Evolutionary conservation across 768 basidiomycete genomes (phyloP), one percentile per base, ranked within the genome.

Genomic region (Phlebiopsis gigantea): DNA sequence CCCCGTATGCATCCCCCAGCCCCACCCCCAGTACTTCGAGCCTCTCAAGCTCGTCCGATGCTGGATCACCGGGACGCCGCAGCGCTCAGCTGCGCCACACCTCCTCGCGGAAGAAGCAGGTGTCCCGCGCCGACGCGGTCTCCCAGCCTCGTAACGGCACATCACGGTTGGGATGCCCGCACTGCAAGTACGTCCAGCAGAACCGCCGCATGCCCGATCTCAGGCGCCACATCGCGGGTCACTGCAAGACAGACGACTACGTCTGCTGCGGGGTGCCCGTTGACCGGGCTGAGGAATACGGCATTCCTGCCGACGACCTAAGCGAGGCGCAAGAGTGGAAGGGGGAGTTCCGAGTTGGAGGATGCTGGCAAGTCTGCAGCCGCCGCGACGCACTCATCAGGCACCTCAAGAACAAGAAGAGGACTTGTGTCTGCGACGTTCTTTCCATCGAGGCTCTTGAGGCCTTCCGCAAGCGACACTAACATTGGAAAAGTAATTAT

Each of bases 181-280:
- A 52, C 57, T 66, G 65, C 59, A 17, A 2, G 15, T 61, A 57
- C 53, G 51, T 46, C 29, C 59, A 58, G 61, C 1, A 2, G 26
- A 57, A 56, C 44, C 46, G 24, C 15, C 65, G 65, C 53, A 44
- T 4, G 44, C 55, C 57, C 19, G 65, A 66, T 56, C 42, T 66
- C 48, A 46, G 41, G 51, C 63, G 65, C n/a, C 65, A 66, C 56
- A 24, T 63, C 42, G 26, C 25, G 41, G 53, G 51, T n/a, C 65
- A 66, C 59, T 29, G 8, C 60, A 29, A 28, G n/a, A 43, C 53
- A 21, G 21, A 46, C 30, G 34, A 57, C 24, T 62, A 53, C 55
- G 49, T 57, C 7, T 66, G 65, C 56, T 61, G 59, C 48, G 65
- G 65, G n/a, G 57, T 63, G 10, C 61, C 57, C 4, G 24, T 61